Conservation (phyloP, 2,329 filamentous ascomycete genomes). For the Westerdykella ornata region DNA sequence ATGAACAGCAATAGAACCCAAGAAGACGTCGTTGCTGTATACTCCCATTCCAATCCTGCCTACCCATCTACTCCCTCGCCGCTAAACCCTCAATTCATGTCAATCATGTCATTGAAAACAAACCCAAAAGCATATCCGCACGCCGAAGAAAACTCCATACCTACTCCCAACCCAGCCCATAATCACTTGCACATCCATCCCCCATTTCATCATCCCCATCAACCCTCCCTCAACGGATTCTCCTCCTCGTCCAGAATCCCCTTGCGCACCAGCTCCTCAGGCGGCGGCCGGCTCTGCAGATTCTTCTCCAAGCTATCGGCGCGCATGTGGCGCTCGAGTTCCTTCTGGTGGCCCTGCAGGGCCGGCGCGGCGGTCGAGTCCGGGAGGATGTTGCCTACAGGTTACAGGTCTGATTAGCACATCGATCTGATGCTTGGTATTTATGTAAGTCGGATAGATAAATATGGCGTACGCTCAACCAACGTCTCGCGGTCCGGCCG, state of each 20-base stretch:
- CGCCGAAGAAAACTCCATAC: no score
- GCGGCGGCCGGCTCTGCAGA: slow-evolving; percentile 67
- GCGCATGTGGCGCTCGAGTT: slow-evolving; percentile 83
- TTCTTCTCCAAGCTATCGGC: slow-evolving; percentile 82
- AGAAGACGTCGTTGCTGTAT: not conserved
- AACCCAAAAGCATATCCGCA: not conserved
- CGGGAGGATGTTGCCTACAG: slow-evolving; percentile 78
- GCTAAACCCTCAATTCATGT: not conserved
- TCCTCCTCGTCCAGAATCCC: slow-evolving; percentile 60
- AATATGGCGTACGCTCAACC: slow-evolving; percentile 59
- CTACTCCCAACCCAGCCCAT: no score
- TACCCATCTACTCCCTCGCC: not conserved
- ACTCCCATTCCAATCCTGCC: not conserved
- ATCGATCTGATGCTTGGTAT: no score
- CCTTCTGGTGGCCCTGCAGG: slow-evolving; percentile 71
- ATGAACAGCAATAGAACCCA: not conserved
- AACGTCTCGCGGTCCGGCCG: slow-evolving; percentile 66
- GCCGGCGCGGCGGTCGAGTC: slow-evolving; percentile 70
- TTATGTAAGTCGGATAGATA: not conserved
- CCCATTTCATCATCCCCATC: not conserved
- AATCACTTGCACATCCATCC: not conserved
- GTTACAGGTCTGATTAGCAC: not conserved
- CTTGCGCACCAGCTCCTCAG: slow-evolving; percentile 68
- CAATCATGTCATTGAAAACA: not conserved
- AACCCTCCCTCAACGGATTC: slow-evolving; percentile 25